Conservation (phyloP, 768 basidiomycete genomes). For the Pleurotus tuber-regium region DNA sequence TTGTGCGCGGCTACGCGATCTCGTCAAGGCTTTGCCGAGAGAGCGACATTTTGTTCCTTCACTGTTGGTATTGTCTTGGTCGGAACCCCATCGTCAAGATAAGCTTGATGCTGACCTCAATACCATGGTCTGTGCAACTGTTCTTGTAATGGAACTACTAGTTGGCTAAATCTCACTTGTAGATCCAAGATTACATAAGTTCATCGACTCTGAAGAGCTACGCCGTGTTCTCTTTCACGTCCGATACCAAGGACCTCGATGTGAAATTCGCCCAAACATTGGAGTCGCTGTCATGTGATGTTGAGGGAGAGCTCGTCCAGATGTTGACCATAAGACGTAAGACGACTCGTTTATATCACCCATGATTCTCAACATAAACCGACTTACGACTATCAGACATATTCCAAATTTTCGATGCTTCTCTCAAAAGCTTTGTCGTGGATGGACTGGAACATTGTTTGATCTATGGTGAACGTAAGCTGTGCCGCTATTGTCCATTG, state of each 20-base stretch:
- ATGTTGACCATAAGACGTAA: slow-evolving; percentile 45
- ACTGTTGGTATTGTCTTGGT: slow-evolving; percentile 62
- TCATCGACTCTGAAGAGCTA: slow-evolving; percentile 39
- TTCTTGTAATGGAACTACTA: too few relatives aligned
- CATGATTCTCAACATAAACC: too few relatives aligned
- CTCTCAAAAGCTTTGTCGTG: slow-evolving; percentile 35
- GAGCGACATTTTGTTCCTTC: slow-evolving; percentile 62
- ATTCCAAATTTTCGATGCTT: slow-evolving; percentile 40
- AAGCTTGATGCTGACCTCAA: slow-evolving; percentile 46
- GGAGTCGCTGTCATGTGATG: slow-evolving; percentile 44
- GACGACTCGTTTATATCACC: too few relatives aligned
- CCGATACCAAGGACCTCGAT: slow-evolving; percentile 56
- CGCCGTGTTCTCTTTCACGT: slow-evolving; percentile 48
- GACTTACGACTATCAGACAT: too few relatives aligned
- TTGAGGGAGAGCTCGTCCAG: slow-evolving; percentile 54
- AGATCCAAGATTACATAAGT: slow-evolving; percentile 51
- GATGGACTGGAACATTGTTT: slow-evolving; percentile 48
- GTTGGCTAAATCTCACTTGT: too few relatives aligned
- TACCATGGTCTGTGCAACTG: slow-evolving; percentile 48
- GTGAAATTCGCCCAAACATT: slow-evolving; percentile 46
- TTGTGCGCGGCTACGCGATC: slow-evolving; percentile 65
- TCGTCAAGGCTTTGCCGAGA: slow-evolving; percentile 51
- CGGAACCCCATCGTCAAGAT: slow-evolving; percentile 34
- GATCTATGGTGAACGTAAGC: slow-evolving; percentile 46
- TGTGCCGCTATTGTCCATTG: not conserved